A percentile compares a stretch with the other conserved stretches of the same genome.
Conservation (phyloP, 2,329 filamentous ascomycete species). For the Penicillium aurantiogriseum region DNA sequence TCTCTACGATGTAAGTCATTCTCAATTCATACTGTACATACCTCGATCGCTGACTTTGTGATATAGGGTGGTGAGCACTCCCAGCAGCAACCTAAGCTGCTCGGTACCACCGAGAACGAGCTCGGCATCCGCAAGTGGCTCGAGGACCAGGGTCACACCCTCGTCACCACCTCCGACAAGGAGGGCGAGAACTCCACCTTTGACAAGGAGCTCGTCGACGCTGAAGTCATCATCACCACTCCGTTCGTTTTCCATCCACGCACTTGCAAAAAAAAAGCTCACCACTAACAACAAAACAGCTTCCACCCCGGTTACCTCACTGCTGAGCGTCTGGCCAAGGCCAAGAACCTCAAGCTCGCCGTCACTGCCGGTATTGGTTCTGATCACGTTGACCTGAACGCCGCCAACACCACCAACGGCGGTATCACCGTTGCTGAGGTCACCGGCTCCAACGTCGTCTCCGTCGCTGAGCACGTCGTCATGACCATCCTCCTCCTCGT, state of each 20-base stretch:
- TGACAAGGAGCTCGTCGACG: slow-evolving; percentile 92
- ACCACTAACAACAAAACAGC: slow-evolving; percentile 7
- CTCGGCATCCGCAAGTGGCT: slow-evolving; percentile 96
- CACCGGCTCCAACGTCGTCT: slow-evolving; percentile 97
- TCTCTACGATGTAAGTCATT: slow-evolving; percentile 75
- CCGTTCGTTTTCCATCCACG: slow-evolving; percentile 46
- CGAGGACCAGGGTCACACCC: slow-evolving; percentile 92
- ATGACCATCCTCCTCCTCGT: slow-evolving; percentile 97
- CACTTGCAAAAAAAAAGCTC: background rate
- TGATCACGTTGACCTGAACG: slow-evolving; percentile 95
- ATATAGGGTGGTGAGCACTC: slow-evolving; percentile 74
- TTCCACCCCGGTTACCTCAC: slow-evolving; percentile 99
- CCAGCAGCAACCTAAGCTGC: slow-evolving; percentile 79
- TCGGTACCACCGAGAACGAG: slow-evolving; percentile 98
- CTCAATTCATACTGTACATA: background rate
- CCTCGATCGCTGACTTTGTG: slow-evolving; percentile 7
- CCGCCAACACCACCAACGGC: slow-evolving; percentile 97
- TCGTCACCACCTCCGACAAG: slow-evolving; percentile 97
- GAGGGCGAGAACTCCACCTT: slow-evolving; percentile 90
- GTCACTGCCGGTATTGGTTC: slow-evolving; percentile 97
- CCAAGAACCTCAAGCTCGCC: slow-evolving; percentile 98
- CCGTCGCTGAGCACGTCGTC: slow-evolving; percentile 96
- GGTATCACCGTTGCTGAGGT: slow-evolving; percentile 97
- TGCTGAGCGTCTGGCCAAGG: slow-evolving; percentile 91
- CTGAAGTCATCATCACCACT: slow-evolving; percentile 98